These are phyloP conservation scores for Blastobotrys mokoenaii DNA, from an alignment of 805 yeast genomes.

Conservation along the genomic window DNA sequence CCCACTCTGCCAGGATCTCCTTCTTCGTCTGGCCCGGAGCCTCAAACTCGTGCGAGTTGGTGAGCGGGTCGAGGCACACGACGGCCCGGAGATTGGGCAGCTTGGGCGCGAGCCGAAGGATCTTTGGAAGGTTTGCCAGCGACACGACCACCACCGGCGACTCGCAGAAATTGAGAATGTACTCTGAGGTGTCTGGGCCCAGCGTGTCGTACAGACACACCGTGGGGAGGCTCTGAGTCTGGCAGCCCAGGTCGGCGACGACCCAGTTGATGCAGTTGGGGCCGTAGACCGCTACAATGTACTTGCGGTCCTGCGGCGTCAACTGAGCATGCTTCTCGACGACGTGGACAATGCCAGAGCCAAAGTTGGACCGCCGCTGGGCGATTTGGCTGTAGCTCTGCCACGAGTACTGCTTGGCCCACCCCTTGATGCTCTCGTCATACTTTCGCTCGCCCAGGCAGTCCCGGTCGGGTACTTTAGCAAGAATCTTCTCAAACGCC, in stretches of 20 bases:
- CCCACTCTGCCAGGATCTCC: constrained; percentile 24
- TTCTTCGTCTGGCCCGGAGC: constrained; percentile 22
- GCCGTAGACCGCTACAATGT: constrained; percentile 22
- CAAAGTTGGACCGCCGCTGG: constrained; percentile 39
- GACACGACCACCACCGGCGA: constrained; percentile 54
- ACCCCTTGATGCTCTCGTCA: constrained; percentile 30
- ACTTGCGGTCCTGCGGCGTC: constrained; percentile 9
- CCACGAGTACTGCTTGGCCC: constrained; percentile 36
- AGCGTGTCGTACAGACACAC: constrained; percentile 51
- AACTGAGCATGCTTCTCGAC: constrained; percentile 27
- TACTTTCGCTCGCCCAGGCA: constrained; percentile 34
- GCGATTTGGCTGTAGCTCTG: constrained; percentile 38
- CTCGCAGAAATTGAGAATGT: constrained; percentile 53
- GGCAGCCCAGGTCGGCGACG: constrained; percentile 59
- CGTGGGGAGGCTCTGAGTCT: constrained; percentile 45
- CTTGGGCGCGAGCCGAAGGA: constrained; percentile 38
- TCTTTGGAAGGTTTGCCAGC: constrained; percentile 39
- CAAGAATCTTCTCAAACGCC: constrained; percentile 27
- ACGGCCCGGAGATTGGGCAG: constrained; percentile 41
- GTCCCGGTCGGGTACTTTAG: constrained; percentile 23
- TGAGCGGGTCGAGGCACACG: constrained; percentile 44
- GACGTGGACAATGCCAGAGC: constrained; percentile 44
- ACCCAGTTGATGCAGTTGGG: constrained; percentile 46
- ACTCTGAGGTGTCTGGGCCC: constrained; percentile 53
- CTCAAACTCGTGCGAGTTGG: constrained; percentile 26